Base-by-base conservation (phyloP, 1,284 basidiomycete genomes). In the Veloporphyrellus conicus region DNA sequence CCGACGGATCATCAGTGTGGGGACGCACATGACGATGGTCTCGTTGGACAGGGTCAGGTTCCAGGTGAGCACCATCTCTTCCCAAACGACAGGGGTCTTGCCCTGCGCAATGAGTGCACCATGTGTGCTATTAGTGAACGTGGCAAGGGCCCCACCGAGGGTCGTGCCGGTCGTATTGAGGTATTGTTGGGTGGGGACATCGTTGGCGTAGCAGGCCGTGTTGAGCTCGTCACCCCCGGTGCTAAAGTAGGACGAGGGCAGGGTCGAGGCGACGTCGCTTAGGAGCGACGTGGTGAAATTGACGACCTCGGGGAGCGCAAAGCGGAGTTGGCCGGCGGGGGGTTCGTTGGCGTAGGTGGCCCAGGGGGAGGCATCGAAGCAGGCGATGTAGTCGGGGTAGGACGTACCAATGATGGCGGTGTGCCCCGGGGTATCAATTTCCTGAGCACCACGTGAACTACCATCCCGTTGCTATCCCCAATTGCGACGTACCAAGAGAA, bases 201-300 rank as follows among this genome's bases (percentile, higher is more conserved):
- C 82, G 11, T 73, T 61, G 14, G 63, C 65, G 62, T 82, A 86
- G 65, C 82, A 85, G 3, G 62, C 59, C 14, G 63, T 62, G 55
- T 85, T 85, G 57, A 87, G 62, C 64, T 88, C 86, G 58, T 89
- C 87, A 0, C 87, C 87, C 1, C 86, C 87, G 0, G 83, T 82
- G 52, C 76, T 76, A 56, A 89, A 73, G 56, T 82, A 75, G 11
- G 53, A 62, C 12, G 76, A 74, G 1, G 74, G 71, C 48, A 79
- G 68, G 41, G 75, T 60, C 23, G 67, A 60, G 1, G 76, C 64
- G 1, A 71, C 62, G 1, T 67, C 60, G 7, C 60, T 53, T 53
- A 84, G 71, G 14, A 87, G 62, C 7, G 68, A 65, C 1, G 67
- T 59, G 1, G 77, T 72, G 46, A 78, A 82, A n/a, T 71, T 63